Conservation (phyloP, 2,329 filamentous ascomycete species). For the Westerdykella aurantiaca region DNA sequence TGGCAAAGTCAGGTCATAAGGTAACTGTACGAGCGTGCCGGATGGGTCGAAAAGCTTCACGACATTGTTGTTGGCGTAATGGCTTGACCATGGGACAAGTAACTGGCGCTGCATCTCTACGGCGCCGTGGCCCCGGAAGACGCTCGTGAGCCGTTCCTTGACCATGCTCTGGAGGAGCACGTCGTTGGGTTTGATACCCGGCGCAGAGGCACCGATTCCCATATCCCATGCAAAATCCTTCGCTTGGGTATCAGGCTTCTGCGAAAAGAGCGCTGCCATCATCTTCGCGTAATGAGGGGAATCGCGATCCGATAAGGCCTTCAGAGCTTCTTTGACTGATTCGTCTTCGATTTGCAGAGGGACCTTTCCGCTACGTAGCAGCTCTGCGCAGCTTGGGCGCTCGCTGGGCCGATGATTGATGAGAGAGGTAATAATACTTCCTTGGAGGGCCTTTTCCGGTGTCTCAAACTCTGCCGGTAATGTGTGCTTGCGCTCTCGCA, state of each 20-base stretch:
- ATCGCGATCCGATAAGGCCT: constrained; percentile 71
- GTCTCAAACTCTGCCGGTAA: constrained; percentile 69
- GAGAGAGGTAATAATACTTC: constrained; percentile 71
- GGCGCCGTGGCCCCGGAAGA: constrained; percentile 87
- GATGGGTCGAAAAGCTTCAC: constrained; percentile 76
- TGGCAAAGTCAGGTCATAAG: constrained; percentile 85
- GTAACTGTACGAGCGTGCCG: constrained; percentile 87
- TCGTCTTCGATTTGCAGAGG: constrained; percentile 92
- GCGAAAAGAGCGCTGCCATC: constrained; percentile 75
- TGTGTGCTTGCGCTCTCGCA: constrained; percentile 61
- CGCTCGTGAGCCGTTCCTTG: constrained; percentile 65
- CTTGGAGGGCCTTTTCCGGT: constrained; percentile 63
- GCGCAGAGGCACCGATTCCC: constrained; percentile 21
- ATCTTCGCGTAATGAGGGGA: constrained; percentile 89
- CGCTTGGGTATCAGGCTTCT: constrained; percentile 64
- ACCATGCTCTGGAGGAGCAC: constrained; percentile 67
- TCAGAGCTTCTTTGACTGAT: constrained; percentile 75
- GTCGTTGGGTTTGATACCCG: constrained; percentile 43
- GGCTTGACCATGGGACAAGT: constrained; percentile 74
- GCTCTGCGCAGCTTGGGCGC: constrained; percentile 73
- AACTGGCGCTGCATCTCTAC: constrained; percentile 70
- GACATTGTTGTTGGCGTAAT: constrained; percentile 64
- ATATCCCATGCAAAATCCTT: constrained; percentile 60
- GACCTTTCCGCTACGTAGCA: constrained; percentile 78
- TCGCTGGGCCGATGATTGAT: constrained; percentile 77